These are phyloP conservation scores for Phytophthora idaei DNA, from an alignment of 352 stramenopile species.

Conservation along the genomic window DNA sequence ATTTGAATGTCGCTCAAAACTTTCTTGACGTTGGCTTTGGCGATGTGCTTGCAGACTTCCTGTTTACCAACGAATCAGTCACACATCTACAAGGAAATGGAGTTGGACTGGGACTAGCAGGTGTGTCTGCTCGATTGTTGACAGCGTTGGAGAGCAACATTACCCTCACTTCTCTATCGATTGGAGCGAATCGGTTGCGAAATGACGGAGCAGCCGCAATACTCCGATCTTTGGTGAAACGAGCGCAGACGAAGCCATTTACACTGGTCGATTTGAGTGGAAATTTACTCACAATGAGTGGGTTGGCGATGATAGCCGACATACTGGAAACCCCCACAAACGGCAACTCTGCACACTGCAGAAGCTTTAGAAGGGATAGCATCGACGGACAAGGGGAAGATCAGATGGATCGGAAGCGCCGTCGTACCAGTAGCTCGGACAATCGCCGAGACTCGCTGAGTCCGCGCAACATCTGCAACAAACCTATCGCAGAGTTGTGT, in stretches of 20 bases:
- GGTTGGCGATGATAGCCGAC: constrained; percentile 45
- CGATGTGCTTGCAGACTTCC: constrained; percentile 70
- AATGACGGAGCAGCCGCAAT: constrained; percentile 57
- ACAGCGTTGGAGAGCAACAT: constrained; percentile 56
- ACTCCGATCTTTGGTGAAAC: constrained; percentile 55
- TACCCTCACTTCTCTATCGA: constrained; percentile 53
- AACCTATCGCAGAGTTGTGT: constrained; percentile 56
- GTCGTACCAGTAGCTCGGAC: constrained; percentile 23
- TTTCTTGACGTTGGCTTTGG: constrained; percentile 72
- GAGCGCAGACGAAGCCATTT: constrained; percentile 46
- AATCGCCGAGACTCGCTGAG: constrained; percentile 3
- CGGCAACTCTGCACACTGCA: not conserved
- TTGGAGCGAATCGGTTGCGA: constrained; percentile 75
- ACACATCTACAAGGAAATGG: constrained; percentile 62
- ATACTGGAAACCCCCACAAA: constrained; percentile 34
- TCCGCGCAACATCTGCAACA: constrained; percentile 1
- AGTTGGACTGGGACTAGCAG: constrained; percentile 58
- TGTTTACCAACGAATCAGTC: constrained; percentile 60
- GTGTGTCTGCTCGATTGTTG: constrained; percentile 53
- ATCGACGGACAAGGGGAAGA: constrained; percentile 5
- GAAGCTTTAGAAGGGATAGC: constrained; percentile 2
- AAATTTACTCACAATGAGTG: constrained; percentile 70
- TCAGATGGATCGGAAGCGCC: constrained; percentile 35
- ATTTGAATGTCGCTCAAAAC: constrained; percentile 77
- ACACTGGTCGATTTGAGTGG: constrained; percentile 68